Evolutionary conservation across 768 basidiomycete genomes (phyloP).

Genomic region (Cubamyces sp.): DNA sequence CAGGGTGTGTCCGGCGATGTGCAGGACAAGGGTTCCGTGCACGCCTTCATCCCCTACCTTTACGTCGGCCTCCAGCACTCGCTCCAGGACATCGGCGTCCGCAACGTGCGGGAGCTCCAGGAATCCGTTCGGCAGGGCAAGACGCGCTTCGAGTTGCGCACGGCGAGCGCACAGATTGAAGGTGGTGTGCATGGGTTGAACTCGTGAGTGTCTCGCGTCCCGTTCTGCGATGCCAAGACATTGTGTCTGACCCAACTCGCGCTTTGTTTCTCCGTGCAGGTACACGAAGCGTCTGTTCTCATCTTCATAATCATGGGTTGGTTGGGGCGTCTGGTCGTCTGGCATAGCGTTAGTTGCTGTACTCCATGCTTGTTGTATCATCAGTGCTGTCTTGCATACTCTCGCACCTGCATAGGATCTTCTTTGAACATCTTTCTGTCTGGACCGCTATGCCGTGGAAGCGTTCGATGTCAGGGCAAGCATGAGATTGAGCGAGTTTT

Average conservation of each 20-base stretch:
- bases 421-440: neutral
- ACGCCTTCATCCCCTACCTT: conserved; percentile 88
- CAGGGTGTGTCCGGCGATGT: conserved; percentile 97
- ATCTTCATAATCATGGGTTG: conserved; percentile 28
- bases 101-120: conserved; percentile 66
- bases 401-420: conserved; percentile 1
- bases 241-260: conserved; percentile 7
- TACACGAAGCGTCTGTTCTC: conserved; percentile 64
- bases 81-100: conserved; percentile 89
- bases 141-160: conserved; percentile 91
- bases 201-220: conserved; percentile 63
- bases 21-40: conserved; percentile 94
- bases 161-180: conserved; percentile 93
- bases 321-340: neutral
- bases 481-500: neutral
- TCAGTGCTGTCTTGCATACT: conserved; percentile 12
- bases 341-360: conserved; percentile 9
- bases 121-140: conserved; percentile 63
- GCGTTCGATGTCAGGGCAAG: no score
- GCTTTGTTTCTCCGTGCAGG: conserved; percentile 34
- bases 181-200: conserved; percentile 96
- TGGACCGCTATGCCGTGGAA: no score
- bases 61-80: conserved; percentile 88
- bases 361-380: conserved; percentile 15
- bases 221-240: conserved; percentile 3